Evolutionary conservation across 495 filamentous ascomycete genomes (phyloP), one percentile per base, ranked within the genome.

Genomic region (Penicillium steckii): DNA sequence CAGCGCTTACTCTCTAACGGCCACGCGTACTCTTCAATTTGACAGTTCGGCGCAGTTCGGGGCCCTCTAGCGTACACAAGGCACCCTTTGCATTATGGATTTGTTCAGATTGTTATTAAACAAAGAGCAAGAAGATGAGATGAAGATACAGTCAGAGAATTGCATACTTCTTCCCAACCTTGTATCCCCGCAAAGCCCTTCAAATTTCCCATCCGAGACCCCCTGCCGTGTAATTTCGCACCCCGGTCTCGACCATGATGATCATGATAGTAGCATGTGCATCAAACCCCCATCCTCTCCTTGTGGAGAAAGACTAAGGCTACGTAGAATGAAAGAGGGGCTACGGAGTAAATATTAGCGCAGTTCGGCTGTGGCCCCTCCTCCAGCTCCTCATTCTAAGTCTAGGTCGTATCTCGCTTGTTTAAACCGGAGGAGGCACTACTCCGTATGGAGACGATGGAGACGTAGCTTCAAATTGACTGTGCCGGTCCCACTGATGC

Each of bases 41-140:
- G 45, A 50, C 53, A 47, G 46, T 48, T 57, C 57, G 57, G 57
- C 26, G 53, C 27, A 52, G 53, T 56, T 60, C 53, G 53, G 57
- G 43, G 41, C 27, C 12, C 17, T 38, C 41, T 42, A 30, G 45
- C 13, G 42, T 45, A 37, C 38, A 42, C 43, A 13, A 46, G 33
- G 33, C 33, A 44, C 27, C 10, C 17, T 26, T 29, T 41, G 38
- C 37, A 47, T 46, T 33, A 43, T 45, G 42, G 42, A 22, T n/a
- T 46, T 13, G 8, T 37, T 15, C n/a, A 37, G 33, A 10, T n/a
- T n/a, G n/a, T 15, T 15, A 37, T 9, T 9, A 13, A 41, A 41
- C 38, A 41, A 41, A 41, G 38, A 41, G 21, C n/a, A 51, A n/a
- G 15, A 7, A 37, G 13, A 17, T 15, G 15, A 15, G 2, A 37